Evolutionary conservation across 768 basidiomycete genomes (phyloP).

Genomic region (Lactifluus subvellereus): DNA sequence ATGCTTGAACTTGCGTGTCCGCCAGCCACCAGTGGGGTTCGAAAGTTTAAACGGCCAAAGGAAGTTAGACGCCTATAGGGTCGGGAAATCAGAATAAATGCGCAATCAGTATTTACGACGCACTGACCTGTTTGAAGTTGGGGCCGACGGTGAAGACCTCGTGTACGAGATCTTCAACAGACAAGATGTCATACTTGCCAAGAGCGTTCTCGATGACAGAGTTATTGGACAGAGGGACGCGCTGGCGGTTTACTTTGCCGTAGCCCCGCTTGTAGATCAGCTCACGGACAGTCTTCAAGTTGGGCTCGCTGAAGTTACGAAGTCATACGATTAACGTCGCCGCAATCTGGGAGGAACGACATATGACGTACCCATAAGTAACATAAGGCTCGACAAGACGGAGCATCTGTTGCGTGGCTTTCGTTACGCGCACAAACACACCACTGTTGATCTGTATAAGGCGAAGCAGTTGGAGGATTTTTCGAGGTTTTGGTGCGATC

Average conservation of each 20-base stretch:
- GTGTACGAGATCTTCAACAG: slow-evolving; percentile 94
- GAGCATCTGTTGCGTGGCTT: slow-evolving; percentile 96
- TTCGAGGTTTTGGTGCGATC: slow-evolving; percentile 98
- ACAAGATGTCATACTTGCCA: slow-evolving; percentile 93
- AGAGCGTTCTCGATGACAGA: slow-evolving; percentile 85
- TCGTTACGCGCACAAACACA: slow-evolving; percentile 95
- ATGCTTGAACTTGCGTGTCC: slow-evolving; percentile 96
- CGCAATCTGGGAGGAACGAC: slow-evolving; percentile 27
- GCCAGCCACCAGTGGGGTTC: slow-evolving; percentile 98
- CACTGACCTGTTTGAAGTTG: slow-evolving; percentile 93
- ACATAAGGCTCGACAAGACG: slow-evolving; percentile 96
- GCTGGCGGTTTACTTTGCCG: slow-evolving; percentile 96
- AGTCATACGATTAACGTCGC: background rate
- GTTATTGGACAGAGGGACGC: slow-evolving; percentile 94
- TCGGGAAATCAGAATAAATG: background rate
- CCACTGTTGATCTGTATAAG: slow-evolving; percentile 99
- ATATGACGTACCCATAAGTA: slow-evolving; percentile 79
- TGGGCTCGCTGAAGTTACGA: slow-evolving; percentile 64
- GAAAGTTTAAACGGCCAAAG: slow-evolving; percentile 99
- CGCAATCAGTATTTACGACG: background rate
- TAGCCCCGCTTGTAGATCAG: slow-evolving; percentile 99
- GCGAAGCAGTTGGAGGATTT: slow-evolving; percentile 97
- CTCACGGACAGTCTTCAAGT: slow-evolving; percentile 94
- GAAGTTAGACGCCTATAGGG: slow-evolving; percentile 72
- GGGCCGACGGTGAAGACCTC: slow-evolving; percentile 94